These are phyloP conservation scores for Fomitopsis serialis DNA, from an alignment of 768 basidiomycete genomes.

Conservation along the genomic window DNA sequence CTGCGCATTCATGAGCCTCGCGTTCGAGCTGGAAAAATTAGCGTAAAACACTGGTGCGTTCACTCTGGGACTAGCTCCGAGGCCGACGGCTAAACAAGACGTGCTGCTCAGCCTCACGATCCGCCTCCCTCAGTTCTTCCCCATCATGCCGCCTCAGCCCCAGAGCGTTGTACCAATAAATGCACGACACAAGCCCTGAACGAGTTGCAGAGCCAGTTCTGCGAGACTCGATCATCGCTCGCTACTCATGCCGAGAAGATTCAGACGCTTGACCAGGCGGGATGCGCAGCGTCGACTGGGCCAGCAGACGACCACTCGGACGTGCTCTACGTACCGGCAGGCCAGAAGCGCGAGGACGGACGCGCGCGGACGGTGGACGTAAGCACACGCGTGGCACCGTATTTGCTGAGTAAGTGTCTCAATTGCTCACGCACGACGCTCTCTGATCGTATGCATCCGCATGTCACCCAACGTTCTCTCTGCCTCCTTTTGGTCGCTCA, in stretches of 20 bases:
- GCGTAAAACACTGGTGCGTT: conserved; percentile 63
- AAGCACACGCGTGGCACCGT: no score
- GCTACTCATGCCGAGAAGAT: conserved; percentile 79
- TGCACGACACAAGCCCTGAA: conserved; percentile 33
- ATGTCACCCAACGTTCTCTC: no score
- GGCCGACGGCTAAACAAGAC: neutral
- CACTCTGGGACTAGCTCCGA: neutral
- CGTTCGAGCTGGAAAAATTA: conserved; percentile 53
- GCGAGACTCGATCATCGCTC: conserved; percentile 77
- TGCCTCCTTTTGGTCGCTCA: no score
- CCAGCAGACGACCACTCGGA: no score
- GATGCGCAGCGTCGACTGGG: no score
- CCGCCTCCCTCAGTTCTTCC: conserved; percentile 62
- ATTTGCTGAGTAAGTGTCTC: no score
- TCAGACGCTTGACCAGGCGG: conserved; percentile 80
- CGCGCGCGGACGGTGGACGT: no score
- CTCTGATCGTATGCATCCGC: no score
- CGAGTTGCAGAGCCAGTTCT: conserved; percentile 77
- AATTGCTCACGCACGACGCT: no score
- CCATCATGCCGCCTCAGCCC: conserved; percentile 40
- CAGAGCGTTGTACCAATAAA: neutral
- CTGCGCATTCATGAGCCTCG: conserved; percentile 72
- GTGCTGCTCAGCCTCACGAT: conserved; percentile 47
- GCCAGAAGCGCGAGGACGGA: no score
- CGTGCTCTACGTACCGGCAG: conserved; percentile 80